Evolutionary conservation across 2,329 filamentous ascomycete species (phyloP).

Genomic region (Ophiostoma pallidulum): DNA sequence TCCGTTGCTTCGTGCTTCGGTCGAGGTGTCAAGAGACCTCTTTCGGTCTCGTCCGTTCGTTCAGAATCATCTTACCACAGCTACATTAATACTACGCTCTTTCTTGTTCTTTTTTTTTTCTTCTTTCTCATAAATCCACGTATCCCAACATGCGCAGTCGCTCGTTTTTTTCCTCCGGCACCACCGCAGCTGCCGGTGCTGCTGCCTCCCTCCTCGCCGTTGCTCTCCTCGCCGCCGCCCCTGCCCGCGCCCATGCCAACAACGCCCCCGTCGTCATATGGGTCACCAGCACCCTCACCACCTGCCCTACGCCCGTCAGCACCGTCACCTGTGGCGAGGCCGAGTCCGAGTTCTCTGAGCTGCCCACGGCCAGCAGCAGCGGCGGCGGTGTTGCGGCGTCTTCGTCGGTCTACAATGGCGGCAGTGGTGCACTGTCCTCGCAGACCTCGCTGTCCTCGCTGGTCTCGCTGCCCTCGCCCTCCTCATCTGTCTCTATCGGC

Average conservation of each 20-base stretch:
- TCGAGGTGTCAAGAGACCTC: neutral
- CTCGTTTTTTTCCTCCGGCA: neutral
- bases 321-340: neutral
- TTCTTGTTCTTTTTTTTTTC: neutral
- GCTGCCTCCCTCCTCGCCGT: neutral
- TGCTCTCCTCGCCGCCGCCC: neutral
- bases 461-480: neutral
- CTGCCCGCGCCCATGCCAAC: neutral
- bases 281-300: constrained; percentile 10
- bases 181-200: too few relatives aligned
- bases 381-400: neutral
- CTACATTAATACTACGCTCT: neutral
- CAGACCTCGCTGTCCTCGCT: neutral
- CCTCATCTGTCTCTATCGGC: neutral
- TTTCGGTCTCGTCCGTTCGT: neutral
- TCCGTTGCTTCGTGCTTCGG: neutral
- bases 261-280: constrained; percentile 4
- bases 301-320: constrained; percentile 3
- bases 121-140: constrained; percentile 10
- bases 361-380: neutral
- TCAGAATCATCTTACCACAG: too few relatives aligned
- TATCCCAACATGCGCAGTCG: neutral
- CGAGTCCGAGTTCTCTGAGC: constrained; percentile 1
- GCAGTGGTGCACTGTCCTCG: too few relatives aligned
- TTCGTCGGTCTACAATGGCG: neutral